phyloP scores from a whole-genome alignment of 176 grass and related monocot species.

The Microstegium vimineum region DNA sequence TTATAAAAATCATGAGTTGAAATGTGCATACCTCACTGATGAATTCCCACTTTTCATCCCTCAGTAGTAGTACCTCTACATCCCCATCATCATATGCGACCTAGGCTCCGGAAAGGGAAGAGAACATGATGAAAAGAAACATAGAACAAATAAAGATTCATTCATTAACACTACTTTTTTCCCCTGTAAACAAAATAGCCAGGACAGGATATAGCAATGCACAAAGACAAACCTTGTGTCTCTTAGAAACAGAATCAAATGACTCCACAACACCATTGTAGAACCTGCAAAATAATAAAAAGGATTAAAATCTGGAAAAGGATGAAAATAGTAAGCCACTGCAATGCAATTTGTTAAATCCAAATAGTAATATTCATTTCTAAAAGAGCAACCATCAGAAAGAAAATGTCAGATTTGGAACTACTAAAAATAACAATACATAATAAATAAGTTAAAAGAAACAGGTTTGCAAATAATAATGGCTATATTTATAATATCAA shows the following conservation, averaged over 20 bases:
- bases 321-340: background rate
- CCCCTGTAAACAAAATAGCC: background rate
- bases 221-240: constrained; percentile 58
- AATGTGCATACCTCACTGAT: constrained; percentile 39
- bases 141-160: background rate
- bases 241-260: constrained; percentile 64
- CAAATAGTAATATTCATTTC: background rate
- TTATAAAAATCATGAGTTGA: background rate
- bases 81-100: constrained; percentile 93
- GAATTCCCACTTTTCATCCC: constrained; percentile 76
- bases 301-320: constrained; percentile 6
- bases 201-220: background rate
- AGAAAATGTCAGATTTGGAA: background rate
- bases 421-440: background rate
- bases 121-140: constrained; percentile 12
- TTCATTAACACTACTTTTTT: constrained; percentile 2
- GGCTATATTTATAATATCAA: background rate
- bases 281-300: constrained; percentile 48
- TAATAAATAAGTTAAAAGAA: background rate
- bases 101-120: constrained; percentile 37
- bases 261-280: constrained; percentile 66
- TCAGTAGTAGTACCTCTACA: constrained; percentile 65
- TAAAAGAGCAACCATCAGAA: background rate
- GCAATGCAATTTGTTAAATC: background rate
- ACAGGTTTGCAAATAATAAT: background rate